Evolutionary conservation across 1,139 yeast species (phyloP).

Genomic region (Sugiyamaella neomexicana): DNA sequence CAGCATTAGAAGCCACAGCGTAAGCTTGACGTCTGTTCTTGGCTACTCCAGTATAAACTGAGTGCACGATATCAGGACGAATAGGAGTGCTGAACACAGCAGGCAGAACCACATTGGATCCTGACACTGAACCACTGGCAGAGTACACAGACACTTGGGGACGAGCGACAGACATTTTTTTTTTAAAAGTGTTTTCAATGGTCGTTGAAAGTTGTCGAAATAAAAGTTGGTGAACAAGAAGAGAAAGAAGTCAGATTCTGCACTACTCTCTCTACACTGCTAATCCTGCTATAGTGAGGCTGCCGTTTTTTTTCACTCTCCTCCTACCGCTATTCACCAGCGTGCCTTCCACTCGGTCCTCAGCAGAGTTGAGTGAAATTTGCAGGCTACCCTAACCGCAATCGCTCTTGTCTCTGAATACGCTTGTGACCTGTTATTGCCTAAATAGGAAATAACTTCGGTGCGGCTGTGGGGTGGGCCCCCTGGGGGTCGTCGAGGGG

Average conservation of each 20-base stretch:
- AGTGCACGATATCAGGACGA: constrained; percentile 99
- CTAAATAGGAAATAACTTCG: not conserved
- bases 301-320: not conserved
- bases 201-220: constrained; percentile 15
- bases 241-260: not conserved
- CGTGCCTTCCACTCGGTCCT: not conserved
- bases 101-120: constrained; percentile 88
- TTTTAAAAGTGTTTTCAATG: constrained; percentile 10
- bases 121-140: constrained; percentile 82
- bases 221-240: constrained; percentile 9
- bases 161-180: constrained; percentile 68
- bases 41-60: constrained; percentile 97
- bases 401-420: not conserved
- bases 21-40: constrained; percentile 99
- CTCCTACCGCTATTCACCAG: not conserved
- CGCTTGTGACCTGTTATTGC: not conserved
- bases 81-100: constrained; percentile 99
- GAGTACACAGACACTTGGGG: constrained; percentile 97
- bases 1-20: constrained; percentile 99
- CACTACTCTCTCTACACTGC: not conserved
- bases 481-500: no score
- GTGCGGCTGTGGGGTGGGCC: no score
- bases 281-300: not conserved
- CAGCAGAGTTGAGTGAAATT: not conserved
- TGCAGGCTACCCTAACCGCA: not conserved